Evolutionary conservation across 331 rosid species (phyloP), one percentile per base, ranked within the genome.

Genomic region (Quercus lobata): DNA sequence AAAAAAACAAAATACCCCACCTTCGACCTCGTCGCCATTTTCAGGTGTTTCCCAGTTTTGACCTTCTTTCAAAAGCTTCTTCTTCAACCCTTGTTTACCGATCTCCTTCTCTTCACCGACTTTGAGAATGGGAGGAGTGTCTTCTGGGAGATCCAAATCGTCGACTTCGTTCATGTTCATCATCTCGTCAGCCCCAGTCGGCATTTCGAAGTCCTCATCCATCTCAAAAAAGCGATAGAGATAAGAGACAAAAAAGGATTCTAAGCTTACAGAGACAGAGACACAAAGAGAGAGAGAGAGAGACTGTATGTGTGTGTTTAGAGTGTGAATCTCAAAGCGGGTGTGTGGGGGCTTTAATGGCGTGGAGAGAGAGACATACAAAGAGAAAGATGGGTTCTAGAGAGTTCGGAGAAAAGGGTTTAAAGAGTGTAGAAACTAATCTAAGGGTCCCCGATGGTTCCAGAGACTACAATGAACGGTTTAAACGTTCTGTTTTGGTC

Each of bases 81-180:
- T 95, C 92, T 89, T 91, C 84, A 95, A 85, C 17, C 98, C 97
- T 24, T 75, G 86, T 57, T 57, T 75, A 3, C 97, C 97, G 92
- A 95, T 90, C 89, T 89, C 90, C 79, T 90, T 84, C 87, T 95
- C 99, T 83, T 95, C 97, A 7, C 99, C 99, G 7, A 93, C 94
- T 84, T 86, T 90, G 74, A 90, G 85, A 2, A 53, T 5, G 0
- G 87, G 72, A 30, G 87, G 69, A 30, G 18, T 55, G 10, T 81
- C 91, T 6, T 78, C 97, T 1, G 89, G 84, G 55, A 89, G 87
- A 88, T 84, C 98, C 21, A 89, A 86, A 71, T 90, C 98, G n/a
- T 85, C 98, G 27, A 89, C 86, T 71, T 90, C 98, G n/a, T 88
- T 49, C 54, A 10, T 91, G 88, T 82, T 77, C 90, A 89, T 81